Percentiles rank a stretch among this genome's conserved stretches.
phyloP scores from a whole-genome alignment of 805 yeast genomes.

The Kuraishia molischiana region DNA sequence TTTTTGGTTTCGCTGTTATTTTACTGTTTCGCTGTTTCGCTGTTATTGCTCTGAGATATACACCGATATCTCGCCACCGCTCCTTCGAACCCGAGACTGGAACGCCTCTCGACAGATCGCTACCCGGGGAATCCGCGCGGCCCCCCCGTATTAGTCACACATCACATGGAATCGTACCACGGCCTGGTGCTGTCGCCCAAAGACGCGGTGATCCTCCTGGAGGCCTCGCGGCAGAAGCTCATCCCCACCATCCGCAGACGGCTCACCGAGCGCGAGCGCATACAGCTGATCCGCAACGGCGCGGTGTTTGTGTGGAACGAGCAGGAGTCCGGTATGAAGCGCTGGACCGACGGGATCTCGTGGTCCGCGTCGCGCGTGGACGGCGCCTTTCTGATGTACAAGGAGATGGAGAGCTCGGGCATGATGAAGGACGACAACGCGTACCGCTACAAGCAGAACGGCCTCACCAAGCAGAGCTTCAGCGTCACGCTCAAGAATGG shows the following conservation, averaged over 20 bases:
- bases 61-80: too few relatives aligned
- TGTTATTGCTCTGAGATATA: too few relatives aligned
- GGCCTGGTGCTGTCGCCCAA: slow-evolving; percentile 47
- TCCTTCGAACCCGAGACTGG: too few relatives aligned
- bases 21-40: too few relatives aligned
- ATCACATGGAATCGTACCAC: slow-evolving; percentile 44
- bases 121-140: too few relatives aligned
- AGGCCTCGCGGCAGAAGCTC: slow-evolving; percentile 48
- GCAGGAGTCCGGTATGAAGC: slow-evolving; percentile 55
- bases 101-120: too few relatives aligned
- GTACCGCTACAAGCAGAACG: slow-evolving; percentile 34
- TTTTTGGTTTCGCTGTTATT: too few relatives aligned
- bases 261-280: slow-evolving; percentile 44
- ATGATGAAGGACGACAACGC: neutral
- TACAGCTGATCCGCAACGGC: slow-evolving; percentile 40
- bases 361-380: slow-evolving; percentile 69
- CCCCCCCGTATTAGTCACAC: too few relatives aligned
- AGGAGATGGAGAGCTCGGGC: slow-evolving; percentile 41
- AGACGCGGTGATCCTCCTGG: slow-evolving; percentile 58
- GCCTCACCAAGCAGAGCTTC: slow-evolving; percentile 58
- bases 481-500: slow-evolving; percentile 42
- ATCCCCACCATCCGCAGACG: slow-evolving; percentile 53
- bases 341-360: slow-evolving; percentile 72
- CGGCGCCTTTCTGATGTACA: slow-evolving; percentile 52
- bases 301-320: slow-evolving; percentile 68